phyloP scores from a whole-genome alignment of 2,329 filamentous ascomycete species.

The Curvularia eragrostidis region DNA sequence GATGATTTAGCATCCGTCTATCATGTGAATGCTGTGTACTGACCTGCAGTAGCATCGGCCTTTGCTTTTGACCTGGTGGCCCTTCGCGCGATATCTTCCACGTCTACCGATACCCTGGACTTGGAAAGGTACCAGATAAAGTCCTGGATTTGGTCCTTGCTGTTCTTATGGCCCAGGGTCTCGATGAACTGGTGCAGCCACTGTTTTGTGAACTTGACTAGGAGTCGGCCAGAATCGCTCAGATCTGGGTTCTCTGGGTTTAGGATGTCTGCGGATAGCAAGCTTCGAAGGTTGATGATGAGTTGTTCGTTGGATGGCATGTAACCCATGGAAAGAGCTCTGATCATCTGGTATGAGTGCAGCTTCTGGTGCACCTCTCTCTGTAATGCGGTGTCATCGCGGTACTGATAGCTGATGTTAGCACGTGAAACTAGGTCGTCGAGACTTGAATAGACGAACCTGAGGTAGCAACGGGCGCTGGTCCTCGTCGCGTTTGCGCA shows the following conservation, averaged over 20 bases:
- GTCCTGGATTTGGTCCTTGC: conserved; percentile 84
- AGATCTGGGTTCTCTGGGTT: conserved; percentile 77
- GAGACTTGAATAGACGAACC: conserved; percentile 16
- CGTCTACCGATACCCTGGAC: conserved; percentile 73
- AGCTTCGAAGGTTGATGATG: conserved; percentile 77
- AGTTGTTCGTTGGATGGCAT: conserved; percentile 91
- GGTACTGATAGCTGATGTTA: conserved; percentile 58
- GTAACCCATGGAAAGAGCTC: conserved; percentile 80
- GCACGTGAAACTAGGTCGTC: background rate
- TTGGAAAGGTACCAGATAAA: conserved; percentile 85
- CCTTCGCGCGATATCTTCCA: conserved; percentile 66
- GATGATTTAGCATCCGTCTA: conserved; percentile 25
- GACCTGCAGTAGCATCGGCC: conserved; percentile 75
- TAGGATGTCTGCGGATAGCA: conserved; percentile 78
- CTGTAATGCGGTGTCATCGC: conserved; percentile 75
- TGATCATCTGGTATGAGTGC: conserved; percentile 89
- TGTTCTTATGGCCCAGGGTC: conserved; percentile 83
- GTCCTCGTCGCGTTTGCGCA: conserved; percentile 65
- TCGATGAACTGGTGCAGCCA: conserved; percentile 82
- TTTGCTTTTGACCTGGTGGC: conserved; percentile 69
- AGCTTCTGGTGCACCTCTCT: conserved; percentile 84
- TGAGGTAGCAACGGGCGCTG: conserved; percentile 77
- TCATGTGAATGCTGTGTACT: conserved; percentile 25
- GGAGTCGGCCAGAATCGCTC: conserved; percentile 75
- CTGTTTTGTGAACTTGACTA: conserved; percentile 74